Conservation (phyloP, 2,329 filamentous ascomycete genomes). For the Trichophyton benhamiae region DNA sequence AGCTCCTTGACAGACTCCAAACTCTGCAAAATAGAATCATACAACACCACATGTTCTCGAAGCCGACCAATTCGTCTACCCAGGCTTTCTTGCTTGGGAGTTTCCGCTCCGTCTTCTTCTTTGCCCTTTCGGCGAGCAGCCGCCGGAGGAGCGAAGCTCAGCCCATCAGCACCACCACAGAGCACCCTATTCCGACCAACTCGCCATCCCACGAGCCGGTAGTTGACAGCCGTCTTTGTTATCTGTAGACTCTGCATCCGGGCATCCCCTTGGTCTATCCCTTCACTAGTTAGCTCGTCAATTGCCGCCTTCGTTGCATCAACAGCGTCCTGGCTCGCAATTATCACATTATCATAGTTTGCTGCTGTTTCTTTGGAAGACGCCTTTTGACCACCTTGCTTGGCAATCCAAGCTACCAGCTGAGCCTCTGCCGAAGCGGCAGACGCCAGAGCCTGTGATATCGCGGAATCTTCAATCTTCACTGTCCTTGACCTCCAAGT, state of each 20-base stretch:
- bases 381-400: slow-evolving; percentile 27
- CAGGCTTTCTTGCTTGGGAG: slow-evolving; percentile 50
- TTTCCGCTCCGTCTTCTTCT: slow-evolving; percentile 34
- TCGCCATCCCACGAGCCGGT: slow-evolving; percentile 86
- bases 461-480: slow-evolving; percentile 81
- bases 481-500: slow-evolving; percentile 79
- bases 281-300: slow-evolving; percentile 75
- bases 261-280: slow-evolving; percentile 67
- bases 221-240: slow-evolving; percentile 85
- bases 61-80: slow-evolving; percentile 67
- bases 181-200: slow-evolving; percentile 85
- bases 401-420: slow-evolving; percentile 38
- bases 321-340: slow-evolving; percentile 81
- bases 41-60: slow-evolving; percentile 76
- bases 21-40: slow-evolving; percentile 82
- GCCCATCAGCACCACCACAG: slow-evolving; percentile 70
- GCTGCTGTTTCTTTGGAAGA: slow-evolving; percentile 55
- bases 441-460: slow-evolving; percentile 68
- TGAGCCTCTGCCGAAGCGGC: slow-evolving; percentile 46
- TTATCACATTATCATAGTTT: slow-evolving; percentile 83
- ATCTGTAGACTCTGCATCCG: slow-evolving; percentile 89
- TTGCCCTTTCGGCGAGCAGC: slow-evolving; percentile 38
- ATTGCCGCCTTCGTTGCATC: slow-evolving; percentile 89
- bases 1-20: slow-evolving; percentile 81
- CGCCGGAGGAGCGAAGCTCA: slow-evolving; percentile 38